These are phyloP conservation scores for Nothomitra cinnamomea DNA, from an alignment of 2,329 filamentous ascomycete species.

Conservation along the genomic window DNA sequence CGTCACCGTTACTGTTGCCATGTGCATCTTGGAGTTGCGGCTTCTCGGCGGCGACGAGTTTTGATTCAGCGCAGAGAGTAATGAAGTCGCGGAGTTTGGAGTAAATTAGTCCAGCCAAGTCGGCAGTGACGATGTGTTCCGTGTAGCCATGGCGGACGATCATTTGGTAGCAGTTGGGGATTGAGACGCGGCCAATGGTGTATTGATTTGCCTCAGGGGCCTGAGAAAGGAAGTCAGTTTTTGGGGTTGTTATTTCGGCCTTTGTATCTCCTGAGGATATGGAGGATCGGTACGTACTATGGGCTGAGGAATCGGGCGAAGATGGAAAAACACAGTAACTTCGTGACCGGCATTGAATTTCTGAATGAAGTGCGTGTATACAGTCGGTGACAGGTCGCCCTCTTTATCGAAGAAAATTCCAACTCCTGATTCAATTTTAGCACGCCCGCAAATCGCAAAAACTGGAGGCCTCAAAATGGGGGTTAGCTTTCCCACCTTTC, in stretches of 20 bases:
- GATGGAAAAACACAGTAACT: slow-evolving; percentile 57
- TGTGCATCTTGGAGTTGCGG: slow-evolving; percentile 2
- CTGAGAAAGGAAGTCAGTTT: no score
- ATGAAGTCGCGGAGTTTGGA: slow-evolving; percentile 39
- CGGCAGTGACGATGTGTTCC: slow-evolving; percentile 50
- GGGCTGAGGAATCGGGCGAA: slow-evolving; percentile 45
- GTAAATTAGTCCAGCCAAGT: slow-evolving; percentile 42
- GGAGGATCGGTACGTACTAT: slow-evolving; percentile 26
- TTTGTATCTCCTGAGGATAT: background rate
- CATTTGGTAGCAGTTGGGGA: slow-evolving; percentile 50
- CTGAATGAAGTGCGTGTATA: slow-evolving; percentile 55
- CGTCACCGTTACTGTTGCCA: background rate
- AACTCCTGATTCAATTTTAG: slow-evolving; percentile 30
- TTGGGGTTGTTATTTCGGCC: no score
- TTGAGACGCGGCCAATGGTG: slow-evolving; percentile 25
- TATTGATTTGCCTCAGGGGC: slow-evolving; percentile 28
- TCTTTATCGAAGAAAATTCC: slow-evolving; percentile 70
- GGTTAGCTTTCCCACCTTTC: background rate
- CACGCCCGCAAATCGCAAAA: no score
- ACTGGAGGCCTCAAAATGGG: background rate
- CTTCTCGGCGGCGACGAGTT: slow-evolving; percentile 2
- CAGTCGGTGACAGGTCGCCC: slow-evolving; percentile 44
- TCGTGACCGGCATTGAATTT: slow-evolving; percentile 53
- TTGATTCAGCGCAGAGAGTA: slow-evolving; percentile 12
- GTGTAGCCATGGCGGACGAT: slow-evolving; percentile 56